Percentiles rank a stretch among this genome's conserved stretches.
Evolutionary conservation across 352 stramenopile species (phyloP).

Genomic region (Pelagophyceae sp.): DNA sequence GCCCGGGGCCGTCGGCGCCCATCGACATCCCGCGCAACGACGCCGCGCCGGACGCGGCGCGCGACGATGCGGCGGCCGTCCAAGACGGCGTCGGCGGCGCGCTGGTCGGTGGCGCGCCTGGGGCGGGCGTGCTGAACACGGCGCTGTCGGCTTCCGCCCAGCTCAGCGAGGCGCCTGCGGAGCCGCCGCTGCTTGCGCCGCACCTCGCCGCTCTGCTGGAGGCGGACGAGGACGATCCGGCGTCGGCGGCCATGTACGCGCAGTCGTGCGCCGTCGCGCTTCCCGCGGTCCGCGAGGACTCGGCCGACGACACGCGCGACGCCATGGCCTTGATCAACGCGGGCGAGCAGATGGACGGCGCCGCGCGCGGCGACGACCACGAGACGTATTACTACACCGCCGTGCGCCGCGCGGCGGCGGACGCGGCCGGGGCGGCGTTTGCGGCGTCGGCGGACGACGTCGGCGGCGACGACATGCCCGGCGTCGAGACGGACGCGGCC

Average conservation of each 20-base stretch:
- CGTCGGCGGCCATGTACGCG: constrained; percentile 23
- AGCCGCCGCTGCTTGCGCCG: constrained; percentile 4
- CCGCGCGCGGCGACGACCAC: neutral
- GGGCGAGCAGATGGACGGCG: constrained; percentile 1
- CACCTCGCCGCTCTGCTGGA: constrained; percentile 13
- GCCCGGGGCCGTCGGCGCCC: neutral
- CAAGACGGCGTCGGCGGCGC: neutral
- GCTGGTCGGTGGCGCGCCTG: no score
- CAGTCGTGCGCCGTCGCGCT: constrained; percentile 14
- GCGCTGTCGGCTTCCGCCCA: neutral
- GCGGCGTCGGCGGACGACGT: constrained; percentile 37
- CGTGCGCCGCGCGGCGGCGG: neutral
- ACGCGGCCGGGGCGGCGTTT: neutral
- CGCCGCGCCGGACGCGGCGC: no score
- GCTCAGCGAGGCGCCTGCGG: neutral
- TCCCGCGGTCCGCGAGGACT: constrained; percentile 18
- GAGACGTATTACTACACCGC: constrained; percentile 8
- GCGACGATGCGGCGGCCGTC: neutral
- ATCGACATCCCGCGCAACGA: neutral
- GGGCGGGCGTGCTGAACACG: neutral
- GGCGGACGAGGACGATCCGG: constrained; percentile 21
- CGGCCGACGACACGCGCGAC: neutral
- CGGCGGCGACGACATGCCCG: constrained; percentile 41
- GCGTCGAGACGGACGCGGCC: constrained; percentile 62
- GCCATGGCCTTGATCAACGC: neutral